Percentiles rank a stretch among this genome's conserved stretches.
Evolutionary conservation across 2,329 filamentous ascomycete species (phyloP).

Genomic region (Phaeoacremonium minimum): DNA sequence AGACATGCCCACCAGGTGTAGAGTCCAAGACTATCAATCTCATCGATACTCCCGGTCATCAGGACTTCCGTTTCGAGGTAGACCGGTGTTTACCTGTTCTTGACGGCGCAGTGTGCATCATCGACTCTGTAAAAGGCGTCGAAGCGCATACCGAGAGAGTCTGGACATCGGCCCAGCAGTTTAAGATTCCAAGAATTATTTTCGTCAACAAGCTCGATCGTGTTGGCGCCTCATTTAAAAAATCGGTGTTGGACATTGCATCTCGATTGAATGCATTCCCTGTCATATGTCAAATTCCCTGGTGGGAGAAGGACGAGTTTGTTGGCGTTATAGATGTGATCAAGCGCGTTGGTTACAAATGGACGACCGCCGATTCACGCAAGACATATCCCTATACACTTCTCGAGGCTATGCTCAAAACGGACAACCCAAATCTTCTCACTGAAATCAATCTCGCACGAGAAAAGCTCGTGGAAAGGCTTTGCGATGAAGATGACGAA

Average conservation of each 20-base stretch:
- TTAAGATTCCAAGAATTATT: constrained; percentile 76
- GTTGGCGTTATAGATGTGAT: constrained; percentile 83
- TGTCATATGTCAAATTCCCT: constrained; percentile 89
- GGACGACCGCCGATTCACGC: constrained; percentile 43
- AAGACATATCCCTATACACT: constrained; percentile 19
- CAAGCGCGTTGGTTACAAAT: constrained; percentile 69
- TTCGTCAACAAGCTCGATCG: constrained; percentile 85
- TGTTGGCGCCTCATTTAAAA: constrained; percentile 76
- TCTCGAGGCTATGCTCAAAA: constrained; percentile 31
- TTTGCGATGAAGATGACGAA: constrained; percentile 84
- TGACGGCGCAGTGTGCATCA: constrained; percentile 27
- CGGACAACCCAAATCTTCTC: constrained; percentile 51
- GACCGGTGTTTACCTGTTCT: constrained; percentile 66
- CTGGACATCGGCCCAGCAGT: constrained; percentile 84
- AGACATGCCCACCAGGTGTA: constrained; percentile 31
- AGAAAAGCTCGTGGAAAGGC: constrained; percentile 70
- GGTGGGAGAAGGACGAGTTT: constrained; percentile 81
- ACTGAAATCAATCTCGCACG: constrained; percentile 73
- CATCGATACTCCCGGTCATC: constrained; percentile 95
- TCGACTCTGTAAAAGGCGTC: constrained; percentile 48
- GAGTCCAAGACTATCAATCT: constrained; percentile 72
- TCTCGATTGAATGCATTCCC: constrained; percentile 78
- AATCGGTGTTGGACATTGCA: constrained; percentile 82
- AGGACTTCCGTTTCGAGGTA: constrained; percentile 96
- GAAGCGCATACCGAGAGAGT: constrained; percentile 97